Base-by-base conservation (phyloP, 805 yeast genomes). In the Lachancea lanzarotensis region DNA sequence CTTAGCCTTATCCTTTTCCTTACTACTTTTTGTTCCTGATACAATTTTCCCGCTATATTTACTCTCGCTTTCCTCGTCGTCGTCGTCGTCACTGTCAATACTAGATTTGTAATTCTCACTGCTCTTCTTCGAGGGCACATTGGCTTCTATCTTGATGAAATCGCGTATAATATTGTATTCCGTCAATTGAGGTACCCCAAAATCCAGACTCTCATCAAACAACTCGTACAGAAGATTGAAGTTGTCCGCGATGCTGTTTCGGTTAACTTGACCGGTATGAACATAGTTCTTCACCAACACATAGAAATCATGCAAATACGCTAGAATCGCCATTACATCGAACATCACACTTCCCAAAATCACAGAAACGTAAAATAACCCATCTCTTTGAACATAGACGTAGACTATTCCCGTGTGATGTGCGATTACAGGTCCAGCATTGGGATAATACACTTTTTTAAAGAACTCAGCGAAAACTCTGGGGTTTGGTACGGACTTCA, bases 161-260 rank as follows among this genome's bases (percentile, higher is more conserved):
- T 88, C 95, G 55, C 79, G 79, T 44, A 89, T 70, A 11, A 89
- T 75, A 50, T 82, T 83, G 42, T 79, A 76, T 56, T 89, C 95
- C 0, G 96, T 84, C 43, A 84, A 70, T 65, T 89, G 96, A 1
- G 88, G 80, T n/a, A 84, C 66, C 8, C 96, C 96, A 63, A 76
- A 84, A 62, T 89, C 96, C 78, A 86, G 75, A 72, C 88, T 84
- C 58, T 88, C 96, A 59, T 88, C 96, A 36, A 88, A 64, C n/a
- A 88, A 66, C 60, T 89, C 96, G 63, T 82, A 83, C 7, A 88
- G 75, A 40, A 88, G 69, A 29, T 81, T 79, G 51, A 78, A 75
- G 62, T 88, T 88, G 62, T 88, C 95, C 18, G 76, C 66, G 2
- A 87, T 75, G 15, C 78, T 55, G 44, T 82, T 89, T 43, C 73